phyloP scores from a whole-genome alignment of 1,139 yeast genomes.

The Debaryomycetaceae sp. region DNA sequence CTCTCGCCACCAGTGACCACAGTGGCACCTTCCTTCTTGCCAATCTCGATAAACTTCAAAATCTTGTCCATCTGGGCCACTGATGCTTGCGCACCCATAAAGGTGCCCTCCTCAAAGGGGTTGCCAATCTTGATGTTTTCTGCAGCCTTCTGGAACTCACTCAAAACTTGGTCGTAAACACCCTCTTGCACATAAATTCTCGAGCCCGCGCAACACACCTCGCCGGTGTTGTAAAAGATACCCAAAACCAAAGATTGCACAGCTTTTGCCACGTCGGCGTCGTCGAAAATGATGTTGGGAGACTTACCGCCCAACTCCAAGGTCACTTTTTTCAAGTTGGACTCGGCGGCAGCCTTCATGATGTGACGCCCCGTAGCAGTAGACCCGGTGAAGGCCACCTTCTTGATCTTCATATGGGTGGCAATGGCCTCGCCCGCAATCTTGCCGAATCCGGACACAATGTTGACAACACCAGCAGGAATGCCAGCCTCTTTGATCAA shows the following conservation, averaged over 20 bases:
- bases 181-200: slow-evolving; percentile 67
- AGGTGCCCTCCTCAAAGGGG: slow-evolving; percentile 59
- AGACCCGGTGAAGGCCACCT: slow-evolving; percentile 84
- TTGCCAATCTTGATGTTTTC: slow-evolving; percentile 56
- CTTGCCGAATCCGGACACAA: slow-evolving; percentile 74
- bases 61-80: slow-evolving; percentile 64
- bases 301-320: slow-evolving; percentile 87
- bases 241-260: slow-evolving; percentile 29
- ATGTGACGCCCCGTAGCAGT: slow-evolving; percentile 76
- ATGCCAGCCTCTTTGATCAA: slow-evolving; percentile 66
- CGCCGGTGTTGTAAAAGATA: slow-evolving; percentile 63
- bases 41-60: slow-evolving; percentile 57
- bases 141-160: slow-evolving; percentile 50
- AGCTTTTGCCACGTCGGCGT: slow-evolving; percentile 63
- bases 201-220: slow-evolving; percentile 76
- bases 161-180: slow-evolving; percentile 57
- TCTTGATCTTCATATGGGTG: slow-evolving; percentile 62
- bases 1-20: slow-evolving; percentile 22
- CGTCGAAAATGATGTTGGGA: slow-evolving; percentile 73
- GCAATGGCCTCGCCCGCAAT: slow-evolving; percentile 74
- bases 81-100: slow-evolving; percentile 78
- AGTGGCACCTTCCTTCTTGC: slow-evolving; percentile 47
- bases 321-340: slow-evolving; percentile 73
- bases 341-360: slow-evolving; percentile 65
- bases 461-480: slow-evolving; percentile 77